These are phyloP conservation scores for Achlya hypogyna DNA, from an alignment of 352 stramenopile genomes.

Conservation along the genomic window DNA sequence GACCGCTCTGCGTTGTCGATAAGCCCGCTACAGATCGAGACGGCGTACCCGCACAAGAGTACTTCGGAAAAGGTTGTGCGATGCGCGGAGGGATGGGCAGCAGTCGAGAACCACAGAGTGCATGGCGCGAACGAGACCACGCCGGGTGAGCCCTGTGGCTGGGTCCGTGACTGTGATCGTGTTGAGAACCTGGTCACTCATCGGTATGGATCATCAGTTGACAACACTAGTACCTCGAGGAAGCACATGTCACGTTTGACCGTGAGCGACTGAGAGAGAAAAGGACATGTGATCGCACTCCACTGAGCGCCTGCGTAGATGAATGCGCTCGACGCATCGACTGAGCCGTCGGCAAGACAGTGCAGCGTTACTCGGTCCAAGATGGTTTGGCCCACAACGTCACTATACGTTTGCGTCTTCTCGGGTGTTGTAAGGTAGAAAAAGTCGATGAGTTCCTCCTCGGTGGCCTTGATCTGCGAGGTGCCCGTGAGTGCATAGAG, in stretches of 20 bases:
- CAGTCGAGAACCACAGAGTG: constrained; percentile 70
- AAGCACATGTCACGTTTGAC: constrained; percentile 77
- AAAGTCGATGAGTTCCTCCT: constrained; percentile 75
- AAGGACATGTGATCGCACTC: constrained; percentile 62
- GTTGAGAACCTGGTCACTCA: too few relatives aligned
- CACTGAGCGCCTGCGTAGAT: constrained; percentile 74
- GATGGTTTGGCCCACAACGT: constrained; percentile 28
- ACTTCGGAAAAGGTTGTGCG: constrained; percentile 52
- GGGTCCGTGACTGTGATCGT: too few relatives aligned
- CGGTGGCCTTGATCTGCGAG: constrained; percentile 59
- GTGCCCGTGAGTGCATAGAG: constrained; percentile 34
- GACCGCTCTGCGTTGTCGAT: not conserved
- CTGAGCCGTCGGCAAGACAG: constrained; percentile 29
- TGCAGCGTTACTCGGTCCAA: constrained; percentile 70
- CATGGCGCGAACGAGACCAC: constrained; percentile 65
- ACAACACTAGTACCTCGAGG: constrained; percentile 24
- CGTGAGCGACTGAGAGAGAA: constrained; percentile 59
- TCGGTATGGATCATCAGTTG: constrained; percentile 30
- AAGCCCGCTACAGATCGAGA: constrained; percentile 26
- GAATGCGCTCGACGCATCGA: constrained; percentile 50
- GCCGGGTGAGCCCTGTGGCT: constrained; percentile 33
- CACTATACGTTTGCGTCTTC: constrained; percentile 25
- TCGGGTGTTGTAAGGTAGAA: constrained; percentile 64
- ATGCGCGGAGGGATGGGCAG: constrained; percentile 43
- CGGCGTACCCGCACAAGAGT: constrained; percentile 61